A percentile compares a stretch with the other conserved stretches of the same genome.
These are phyloP conservation scores for Chlamydomonas urium DNA, from an alignment of 139 green algal genomes.

Conservation along the genomic window DNA sequence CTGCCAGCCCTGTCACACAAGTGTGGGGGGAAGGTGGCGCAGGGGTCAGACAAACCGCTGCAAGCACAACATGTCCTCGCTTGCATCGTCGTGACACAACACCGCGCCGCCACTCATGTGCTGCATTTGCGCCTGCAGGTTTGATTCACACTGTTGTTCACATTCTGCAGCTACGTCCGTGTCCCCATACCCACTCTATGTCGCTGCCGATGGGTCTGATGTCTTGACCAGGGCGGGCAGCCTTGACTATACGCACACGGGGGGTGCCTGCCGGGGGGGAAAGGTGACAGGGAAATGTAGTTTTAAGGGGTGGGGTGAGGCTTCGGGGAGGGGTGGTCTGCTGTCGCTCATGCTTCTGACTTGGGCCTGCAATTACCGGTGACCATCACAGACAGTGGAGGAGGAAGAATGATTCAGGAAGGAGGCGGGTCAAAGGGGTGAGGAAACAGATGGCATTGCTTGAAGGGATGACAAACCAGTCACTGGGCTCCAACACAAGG, in stretches of 20 bases:
- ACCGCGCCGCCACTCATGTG: background rate
- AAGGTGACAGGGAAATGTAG: too few species aligned
- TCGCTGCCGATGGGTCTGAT: constrained; percentile 75
- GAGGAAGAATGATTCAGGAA: too few species aligned
- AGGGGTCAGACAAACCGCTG: background rate
- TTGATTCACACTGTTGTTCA: background rate
- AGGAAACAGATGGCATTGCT: too few species aligned
- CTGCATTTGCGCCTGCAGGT: background rate
- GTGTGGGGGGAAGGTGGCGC: background rate
- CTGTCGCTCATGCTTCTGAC: too few species aligned
- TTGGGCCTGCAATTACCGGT: too few species aligned
- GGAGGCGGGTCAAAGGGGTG: too few species aligned
- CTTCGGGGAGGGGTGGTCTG: too few species aligned
- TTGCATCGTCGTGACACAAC: background rate
- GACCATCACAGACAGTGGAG: too few species aligned
- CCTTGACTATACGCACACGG: constrained; percentile 63
- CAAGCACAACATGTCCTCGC: background rate
- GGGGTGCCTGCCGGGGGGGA: too few species aligned
- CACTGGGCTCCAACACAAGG: too few species aligned
- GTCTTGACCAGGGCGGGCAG: constrained; percentile 53
- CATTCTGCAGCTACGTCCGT: background rate
- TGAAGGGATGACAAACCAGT: too few species aligned
- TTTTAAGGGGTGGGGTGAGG: too few species aligned
- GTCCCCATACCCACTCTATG: constrained; percentile 36
- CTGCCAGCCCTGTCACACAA: background rate